A percentile compares a stretch with the other conserved stretches of the same genome.
Conservation (phyloP, 345 rosid species). For the Eutrema japonicum region DNA sequence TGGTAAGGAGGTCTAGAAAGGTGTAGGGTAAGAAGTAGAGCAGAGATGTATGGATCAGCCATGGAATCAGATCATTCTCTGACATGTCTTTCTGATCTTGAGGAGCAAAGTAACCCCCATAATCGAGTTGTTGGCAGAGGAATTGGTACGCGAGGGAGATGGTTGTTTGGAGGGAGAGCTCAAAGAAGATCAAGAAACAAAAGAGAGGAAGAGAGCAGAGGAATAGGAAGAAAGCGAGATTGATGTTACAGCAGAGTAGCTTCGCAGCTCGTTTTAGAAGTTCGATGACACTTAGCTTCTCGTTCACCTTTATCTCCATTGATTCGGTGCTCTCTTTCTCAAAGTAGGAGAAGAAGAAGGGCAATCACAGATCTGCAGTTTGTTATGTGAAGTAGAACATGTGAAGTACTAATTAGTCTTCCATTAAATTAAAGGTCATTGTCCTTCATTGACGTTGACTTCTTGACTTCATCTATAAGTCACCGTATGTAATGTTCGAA, state of each 20-base stretch:
- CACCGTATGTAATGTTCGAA: too few species aligned
- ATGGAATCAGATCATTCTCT: constrained; percentile 22
- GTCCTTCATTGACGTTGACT: constrained; percentile 30
- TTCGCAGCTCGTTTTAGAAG: constrained; percentile 40
- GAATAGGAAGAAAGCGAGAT: constrained; percentile 31
- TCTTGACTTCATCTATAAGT: neutral
- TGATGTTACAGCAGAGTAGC: constrained; percentile 30
- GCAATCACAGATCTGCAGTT: neutral
- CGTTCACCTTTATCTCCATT: constrained; percentile 13
- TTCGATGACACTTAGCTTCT: constrained; percentile 43
- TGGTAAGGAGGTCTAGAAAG: constrained; percentile 47
- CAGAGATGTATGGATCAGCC: constrained; percentile 24
- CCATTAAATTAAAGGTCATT: neutral
- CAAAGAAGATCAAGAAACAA: constrained; percentile 42
- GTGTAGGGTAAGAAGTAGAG: constrained; percentile 30
- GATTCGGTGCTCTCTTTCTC: neutral
- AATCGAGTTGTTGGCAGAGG: neutral
- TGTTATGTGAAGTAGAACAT: neutral
- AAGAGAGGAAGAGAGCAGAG: constrained; percentile 46
- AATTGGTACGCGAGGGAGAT: constrained; percentile 15
- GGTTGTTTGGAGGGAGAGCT: constrained; percentile 36
- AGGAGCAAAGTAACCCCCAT: neutral
- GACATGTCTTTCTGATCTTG: constrained; percentile 6
- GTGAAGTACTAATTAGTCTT: neutral
- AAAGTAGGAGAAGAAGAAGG: neutral